Evolutionary conservation across 225 moss, liverwort and hornwort genomes (phyloP).

Genomic region (Neckera pumila): DNA sequence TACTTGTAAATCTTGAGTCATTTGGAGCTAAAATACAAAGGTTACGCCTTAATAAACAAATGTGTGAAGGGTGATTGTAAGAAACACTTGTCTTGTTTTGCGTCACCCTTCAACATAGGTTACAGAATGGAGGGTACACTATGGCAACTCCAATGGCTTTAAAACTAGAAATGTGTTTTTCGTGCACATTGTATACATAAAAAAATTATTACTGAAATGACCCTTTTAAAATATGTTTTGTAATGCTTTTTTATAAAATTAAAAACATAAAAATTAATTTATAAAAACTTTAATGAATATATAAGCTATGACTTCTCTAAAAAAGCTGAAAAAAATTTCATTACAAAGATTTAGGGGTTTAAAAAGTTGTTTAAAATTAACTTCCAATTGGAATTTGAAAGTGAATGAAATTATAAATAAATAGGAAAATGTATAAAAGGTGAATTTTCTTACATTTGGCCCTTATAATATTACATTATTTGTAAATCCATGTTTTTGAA

Average conservation of each 20-base stretch:
- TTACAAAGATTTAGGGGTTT: not conserved
- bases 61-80: no score
- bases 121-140: accelerated
- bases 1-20: no score
- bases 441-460: no score
- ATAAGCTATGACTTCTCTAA: accelerated
- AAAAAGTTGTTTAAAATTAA: not conserved
- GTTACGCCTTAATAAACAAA: no score
- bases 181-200: not conserved
- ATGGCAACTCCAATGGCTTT: accelerated
- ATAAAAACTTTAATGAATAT: not conserved
- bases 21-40: no score
- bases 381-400: not conserved
- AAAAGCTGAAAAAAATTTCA: not conserved
- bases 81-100: no score
- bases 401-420: no score
- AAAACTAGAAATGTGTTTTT: accelerated
- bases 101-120: no score
- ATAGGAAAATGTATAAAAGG: not conserved
- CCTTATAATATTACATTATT: not conserved
- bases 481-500: not conserved
- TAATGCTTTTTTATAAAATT: not conserved
- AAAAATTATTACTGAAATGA: not conserved
- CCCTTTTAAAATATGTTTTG: accelerated
- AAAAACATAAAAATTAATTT: not conserved